Base-by-base conservation (phyloP, 1,284 basidiomycete genomes). In the Apiotrichum siamense region DNA sequence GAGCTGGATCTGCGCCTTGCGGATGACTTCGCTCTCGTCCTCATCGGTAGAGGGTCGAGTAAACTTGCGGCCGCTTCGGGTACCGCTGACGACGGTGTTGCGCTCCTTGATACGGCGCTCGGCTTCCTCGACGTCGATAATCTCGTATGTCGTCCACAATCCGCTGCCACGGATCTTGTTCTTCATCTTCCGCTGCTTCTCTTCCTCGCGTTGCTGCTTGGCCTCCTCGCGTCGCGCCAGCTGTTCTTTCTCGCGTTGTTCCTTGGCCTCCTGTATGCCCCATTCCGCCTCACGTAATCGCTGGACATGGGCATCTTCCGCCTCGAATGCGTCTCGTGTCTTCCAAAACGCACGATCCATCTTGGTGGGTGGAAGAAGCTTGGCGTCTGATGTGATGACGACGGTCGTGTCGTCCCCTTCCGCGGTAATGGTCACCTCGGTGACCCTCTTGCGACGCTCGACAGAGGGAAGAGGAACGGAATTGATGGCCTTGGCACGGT, bases 111-210 rank as follows among this genome's bases (percentile, higher is more conserved):
- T 46, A 20, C 58, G 50, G 40, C 53, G 55, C 49, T 59, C 41
- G 11, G 57, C n/a, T 35, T 69, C 67, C 26, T 61, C 67, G 21
- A 59, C 58, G 18, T 55, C 47, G 17, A 67, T 41, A 43, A 65
- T 61, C 33, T 59, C 63, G 52, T 69, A 72, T 23, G 61, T 47
- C 12, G 32, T 24, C 70, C 70, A 72, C 3, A 72, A 47, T 3
- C 70, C 70, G 1, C 52, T 42, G 15, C 70, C 70, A 41, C 63
- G 65, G 35, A 69, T 48, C 43, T 60, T 62, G 42, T 57, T 59
- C 41, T 61, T 61, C 35, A 69, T 56, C 25, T 53, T 29, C 44
- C 50, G 50, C 20, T 47, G 42, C 55, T 65, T 67, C 39, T 52
- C 65, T 50, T 67, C 66, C 33, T 45, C 41, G 37, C 46, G 44